Evolutionary conservation across 2,329 filamentous ascomycete species (phyloP).

Genomic region (Fusarium falciforme): DNA sequence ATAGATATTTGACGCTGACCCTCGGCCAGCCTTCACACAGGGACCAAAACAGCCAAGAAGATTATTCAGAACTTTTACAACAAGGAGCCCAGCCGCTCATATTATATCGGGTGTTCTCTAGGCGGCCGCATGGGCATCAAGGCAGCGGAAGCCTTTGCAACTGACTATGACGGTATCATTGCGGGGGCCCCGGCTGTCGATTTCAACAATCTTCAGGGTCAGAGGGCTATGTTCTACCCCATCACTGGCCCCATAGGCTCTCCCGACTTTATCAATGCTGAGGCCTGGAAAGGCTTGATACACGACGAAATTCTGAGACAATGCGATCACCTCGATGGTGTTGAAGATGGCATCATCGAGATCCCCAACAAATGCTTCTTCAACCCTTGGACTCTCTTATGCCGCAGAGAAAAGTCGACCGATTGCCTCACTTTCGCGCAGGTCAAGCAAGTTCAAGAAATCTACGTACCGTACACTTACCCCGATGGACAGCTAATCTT

Average conservation of each 20-base stretch:
- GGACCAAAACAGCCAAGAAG: conserved; percentile 22
- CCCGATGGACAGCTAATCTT: conserved; percentile 19
- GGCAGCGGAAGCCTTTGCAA: conserved; percentile 62
- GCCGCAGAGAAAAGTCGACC: background rate
- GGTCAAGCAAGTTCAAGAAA: background rate
- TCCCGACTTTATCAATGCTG: background rate
- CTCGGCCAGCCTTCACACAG: background rate
- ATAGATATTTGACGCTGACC: conserved; percentile 1
- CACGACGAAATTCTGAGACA: conserved; percentile 58
- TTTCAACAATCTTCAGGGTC: conserved; percentile 52
- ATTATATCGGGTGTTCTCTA: conserved; percentile 69
- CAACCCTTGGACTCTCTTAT: background rate
- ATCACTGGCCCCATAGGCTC: conserved; percentile 8
- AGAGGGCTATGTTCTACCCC: conserved; percentile 24
- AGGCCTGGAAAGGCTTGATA: conserved; percentile 45
- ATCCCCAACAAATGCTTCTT: background rate
- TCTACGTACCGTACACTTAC: conserved; percentile 23
- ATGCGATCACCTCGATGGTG: conserved; percentile 62
- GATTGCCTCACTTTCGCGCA: background rate
- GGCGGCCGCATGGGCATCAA: conserved; percentile 70
- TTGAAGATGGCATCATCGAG: conserved; percentile 60
- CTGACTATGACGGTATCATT: conserved; percentile 65
- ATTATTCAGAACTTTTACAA: conserved; percentile 56
- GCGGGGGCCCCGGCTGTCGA: conserved; percentile 61
- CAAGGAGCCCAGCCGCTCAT: conserved; percentile 53